Evolutionary conservation across 805 yeast species (phyloP).

Genomic region (Suhomyces canberraensis): DNA sequence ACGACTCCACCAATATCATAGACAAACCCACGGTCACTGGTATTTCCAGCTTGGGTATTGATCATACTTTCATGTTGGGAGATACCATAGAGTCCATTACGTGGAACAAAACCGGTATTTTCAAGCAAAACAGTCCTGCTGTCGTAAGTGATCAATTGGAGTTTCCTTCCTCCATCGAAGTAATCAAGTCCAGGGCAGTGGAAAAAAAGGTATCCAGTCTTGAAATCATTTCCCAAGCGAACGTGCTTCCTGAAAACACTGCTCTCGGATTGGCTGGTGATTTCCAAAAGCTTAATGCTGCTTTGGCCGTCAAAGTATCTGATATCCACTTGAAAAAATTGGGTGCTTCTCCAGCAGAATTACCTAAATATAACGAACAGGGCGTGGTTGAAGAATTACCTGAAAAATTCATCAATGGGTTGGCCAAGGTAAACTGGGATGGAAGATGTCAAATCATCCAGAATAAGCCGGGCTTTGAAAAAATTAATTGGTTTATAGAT

Average conservation of each 20-base stretch:
- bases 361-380: conserved; percentile 19
- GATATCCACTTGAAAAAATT: conserved; percentile 53
- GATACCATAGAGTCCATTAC: conserved; percentile 84
- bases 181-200: conserved; percentile 60
- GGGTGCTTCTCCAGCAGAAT: conserved; percentile 32
- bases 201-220: conserved; percentile 53
- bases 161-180: conserved; percentile 49
- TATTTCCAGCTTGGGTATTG: conserved; percentile 83
- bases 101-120: conserved; percentile 95
- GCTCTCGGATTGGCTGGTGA: conserved; percentile 77
- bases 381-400: conserved; percentile 38
- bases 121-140: conserved; percentile 66
- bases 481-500: conserved; percentile 78
- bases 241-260: conserved; percentile 34
- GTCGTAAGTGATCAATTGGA: conserved; percentile 58
- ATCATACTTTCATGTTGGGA: conserved; percentile 86
- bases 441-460: conserved; percentile 85
- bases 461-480: conserved; percentile 34
- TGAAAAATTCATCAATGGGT: conserved; percentile 51
- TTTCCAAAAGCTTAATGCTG: conserved; percentile 83
- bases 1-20: conserved; percentile 91
- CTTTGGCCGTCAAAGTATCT: conserved; percentile 76
- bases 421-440: conserved; percentile 78
- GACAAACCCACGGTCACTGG: conserved; percentile 81
- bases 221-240: conserved; percentile 47